Base-by-base conservation (phyloP, 2,329 filamentous ascomycete species). In the Aspergillus arachidicola region DNA sequence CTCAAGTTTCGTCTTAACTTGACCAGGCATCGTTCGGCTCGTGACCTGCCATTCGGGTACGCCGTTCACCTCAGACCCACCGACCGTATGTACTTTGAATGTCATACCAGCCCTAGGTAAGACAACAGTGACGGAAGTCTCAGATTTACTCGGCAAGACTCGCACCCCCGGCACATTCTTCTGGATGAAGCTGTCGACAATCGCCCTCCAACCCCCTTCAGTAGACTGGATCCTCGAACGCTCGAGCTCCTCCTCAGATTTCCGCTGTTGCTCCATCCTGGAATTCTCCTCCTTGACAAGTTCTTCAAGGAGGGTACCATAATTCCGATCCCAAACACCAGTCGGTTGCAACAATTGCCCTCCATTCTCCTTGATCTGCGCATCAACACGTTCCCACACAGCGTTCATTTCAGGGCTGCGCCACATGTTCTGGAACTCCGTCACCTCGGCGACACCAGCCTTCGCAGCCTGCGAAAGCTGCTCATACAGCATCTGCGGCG, bases 251-350 rank as follows among this genome's bases (percentile, higher is more conserved):
- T 78, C 75, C 43, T 73, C 64, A 9, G 69, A 68, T 21, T 60
- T 69, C 59, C 63, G 62, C 30, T 64, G 63, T 32, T 71, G 66
- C n/a, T 75, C 71, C 54, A 71, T 67, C 63, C 71, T 69, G 4
- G 28, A 57, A 26, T 68, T 63, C 48, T 80, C 74, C 21, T 73
- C 68, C 30, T 71, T 66, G 30, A 70, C 64, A 30, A 80, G 65
- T 11, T 74, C 69, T 56, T 73, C 70, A 3, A 78, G 66, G 16
- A 81, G 64, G 4, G 65, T 64, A 38, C 71, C 73, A 50, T 82
- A 82, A 63, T 82, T 78, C 21, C 71, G 66, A 38, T 77, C 74
- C 80, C 80, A 82, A 43, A 77, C 71, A 9, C 76, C 75, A 0
- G 69, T 74, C 6, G 76, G 72, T 64, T 78, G 77, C 34, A 79